Evolutionary conservation across 169 alveolate species (phyloP).

Genomic region (Babesia ovis): DNA sequence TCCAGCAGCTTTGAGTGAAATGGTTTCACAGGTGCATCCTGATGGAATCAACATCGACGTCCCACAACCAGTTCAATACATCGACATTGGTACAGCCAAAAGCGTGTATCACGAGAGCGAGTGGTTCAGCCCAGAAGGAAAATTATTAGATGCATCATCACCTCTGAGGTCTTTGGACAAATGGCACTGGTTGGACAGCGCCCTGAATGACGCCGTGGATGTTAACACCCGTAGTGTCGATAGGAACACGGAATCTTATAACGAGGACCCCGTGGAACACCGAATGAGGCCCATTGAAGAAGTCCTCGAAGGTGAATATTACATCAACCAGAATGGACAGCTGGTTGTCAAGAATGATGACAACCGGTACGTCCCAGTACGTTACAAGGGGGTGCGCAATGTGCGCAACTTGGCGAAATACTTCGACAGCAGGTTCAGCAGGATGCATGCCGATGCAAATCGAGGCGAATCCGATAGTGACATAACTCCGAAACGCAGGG

Average conservation of each 20-base stretch:
- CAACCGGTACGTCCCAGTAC: conserved; percentile 34
- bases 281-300: conserved; percentile 31
- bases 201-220: conserved; percentile 6
- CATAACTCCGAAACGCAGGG: background rate
- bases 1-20: background rate
- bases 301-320: conserved; percentile 27
- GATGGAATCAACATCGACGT: background rate
- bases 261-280: background rate
- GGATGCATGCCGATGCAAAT: background rate
- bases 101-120: background rate
- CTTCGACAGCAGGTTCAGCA: conserved; percentile 3
- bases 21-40: background rate
- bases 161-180: background rate
- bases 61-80: conserved; percentile 13
- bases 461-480: conserved; percentile 2
- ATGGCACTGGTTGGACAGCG: conserved; percentile 38
- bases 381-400: conserved; percentile 39
- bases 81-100: conserved; percentile 20
- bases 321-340: conserved; percentile 25
- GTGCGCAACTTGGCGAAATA: conserved; percentile 26
- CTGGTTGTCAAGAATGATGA: conserved; percentile 39
- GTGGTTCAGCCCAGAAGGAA: background rate
- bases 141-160: background rate
- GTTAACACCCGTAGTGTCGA: background rate
- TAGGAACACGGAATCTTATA: background rate